Conservation (phyloP, 352 stramenopile species). For the Pythium insidiosum region DNA sequence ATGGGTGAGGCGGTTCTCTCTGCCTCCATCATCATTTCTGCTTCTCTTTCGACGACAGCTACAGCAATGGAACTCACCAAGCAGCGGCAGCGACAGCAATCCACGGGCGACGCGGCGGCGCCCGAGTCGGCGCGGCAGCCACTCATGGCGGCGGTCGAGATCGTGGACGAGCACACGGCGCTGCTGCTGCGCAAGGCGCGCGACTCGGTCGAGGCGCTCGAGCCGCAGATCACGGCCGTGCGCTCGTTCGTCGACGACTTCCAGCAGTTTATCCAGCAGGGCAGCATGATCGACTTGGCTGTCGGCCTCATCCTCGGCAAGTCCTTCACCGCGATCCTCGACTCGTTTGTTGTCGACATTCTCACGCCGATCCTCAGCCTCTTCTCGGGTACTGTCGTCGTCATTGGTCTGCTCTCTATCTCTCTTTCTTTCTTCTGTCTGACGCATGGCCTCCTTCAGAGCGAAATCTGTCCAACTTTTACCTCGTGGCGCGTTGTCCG, state of each 20-base stretch:
- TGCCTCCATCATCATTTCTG: too few species aligned
- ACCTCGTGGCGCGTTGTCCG: conserved; percentile 43
- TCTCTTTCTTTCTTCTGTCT: background rate
- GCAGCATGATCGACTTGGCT: conserved; percentile 67
- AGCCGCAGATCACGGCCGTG: conserved; percentile 22
- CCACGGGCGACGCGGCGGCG: too few species aligned
- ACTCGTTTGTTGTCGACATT: conserved; percentile 65
- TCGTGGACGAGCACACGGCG: conserved; percentile 8
- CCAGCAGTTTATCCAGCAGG: conserved; percentile 67
- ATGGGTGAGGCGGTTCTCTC: too few species aligned
- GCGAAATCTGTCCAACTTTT: conserved; percentile 56
- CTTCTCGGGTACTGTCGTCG: conserved; percentile 33
- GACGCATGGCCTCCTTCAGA: conserved; percentile 14
- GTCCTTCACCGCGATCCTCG: conserved; percentile 59
- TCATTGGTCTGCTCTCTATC: background rate
- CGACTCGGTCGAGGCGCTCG: conserved; percentile 6
- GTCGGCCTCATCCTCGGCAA: conserved; percentile 60
- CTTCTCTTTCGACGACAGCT: too few species aligned
- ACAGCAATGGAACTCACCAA: too few species aligned
- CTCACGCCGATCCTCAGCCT: conserved; percentile 57
- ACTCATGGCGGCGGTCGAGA: too few species aligned
- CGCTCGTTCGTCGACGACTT: conserved; percentile 41
- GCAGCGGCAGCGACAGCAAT: too few species aligned
- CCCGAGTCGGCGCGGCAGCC: too few species aligned
- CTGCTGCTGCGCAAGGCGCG: conserved; percentile 11